These are phyloP conservation scores for Eucalyptus guilfoylei DNA, from an alignment of 345 rosid genomes.

Conservation along the genomic window DNA sequence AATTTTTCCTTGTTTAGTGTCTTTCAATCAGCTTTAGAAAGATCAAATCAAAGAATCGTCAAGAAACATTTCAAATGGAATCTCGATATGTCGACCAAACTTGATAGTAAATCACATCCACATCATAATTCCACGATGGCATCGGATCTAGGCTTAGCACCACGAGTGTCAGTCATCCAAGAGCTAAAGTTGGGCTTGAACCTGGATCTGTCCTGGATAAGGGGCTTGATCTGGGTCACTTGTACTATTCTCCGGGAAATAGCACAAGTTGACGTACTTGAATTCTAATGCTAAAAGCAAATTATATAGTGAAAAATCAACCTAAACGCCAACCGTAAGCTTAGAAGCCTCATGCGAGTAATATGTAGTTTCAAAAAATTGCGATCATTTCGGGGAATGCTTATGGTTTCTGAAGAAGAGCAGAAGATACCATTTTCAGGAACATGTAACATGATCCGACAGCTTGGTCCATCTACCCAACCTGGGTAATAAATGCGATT, in stretches of 20 bases:
- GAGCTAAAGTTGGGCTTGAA: background rate
- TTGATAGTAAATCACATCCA: background rate
- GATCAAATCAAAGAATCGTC: background rate
- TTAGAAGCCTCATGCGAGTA: background rate
- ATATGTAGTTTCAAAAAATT: background rate
- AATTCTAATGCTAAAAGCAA: background rate
- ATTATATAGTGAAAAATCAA: background rate
- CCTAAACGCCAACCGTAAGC: background rate
- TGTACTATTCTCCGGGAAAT: background rate
- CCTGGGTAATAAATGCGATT: background rate
- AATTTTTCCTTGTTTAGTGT: background rate
- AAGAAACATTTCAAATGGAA: background rate
- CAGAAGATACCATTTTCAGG: background rate
- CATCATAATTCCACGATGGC: background rate
- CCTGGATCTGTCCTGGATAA: background rate
- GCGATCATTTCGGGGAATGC: background rate
- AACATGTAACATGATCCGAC: background rate
- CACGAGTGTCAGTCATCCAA: no score
- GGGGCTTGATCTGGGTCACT: background rate
- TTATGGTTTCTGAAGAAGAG: background rate
- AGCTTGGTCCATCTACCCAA: background rate
- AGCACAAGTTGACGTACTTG: background rate
- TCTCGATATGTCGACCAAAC: background rate
- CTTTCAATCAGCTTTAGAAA: background rate
- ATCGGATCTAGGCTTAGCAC: background rate